Conservation (phyloP, 495 filamentous ascomycete genomes). For the Pseudevernia furfuracea region DNA sequence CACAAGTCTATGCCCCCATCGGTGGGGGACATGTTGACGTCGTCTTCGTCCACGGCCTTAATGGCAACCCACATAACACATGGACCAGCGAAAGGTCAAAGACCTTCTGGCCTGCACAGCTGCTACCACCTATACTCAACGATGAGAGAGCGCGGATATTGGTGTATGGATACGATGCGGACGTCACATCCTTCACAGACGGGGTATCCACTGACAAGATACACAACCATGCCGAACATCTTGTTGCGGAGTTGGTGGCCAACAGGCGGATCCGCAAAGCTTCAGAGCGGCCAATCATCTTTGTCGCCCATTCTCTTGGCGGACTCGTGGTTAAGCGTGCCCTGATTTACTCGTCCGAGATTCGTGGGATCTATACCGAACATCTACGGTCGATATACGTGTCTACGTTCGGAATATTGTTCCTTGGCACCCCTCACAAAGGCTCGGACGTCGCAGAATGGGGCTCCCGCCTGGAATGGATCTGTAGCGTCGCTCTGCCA, state of each 20-base stretch:
- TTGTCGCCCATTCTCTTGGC: constrained; percentile 76
- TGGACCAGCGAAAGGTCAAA: constrained; percentile 61
- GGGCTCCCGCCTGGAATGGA: constrained; percentile 65
- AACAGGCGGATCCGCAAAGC: constrained; percentile 51
- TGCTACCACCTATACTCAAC: constrained; percentile 59
- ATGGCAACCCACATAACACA: constrained; percentile 65
- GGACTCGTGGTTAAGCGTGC: constrained; percentile 74
- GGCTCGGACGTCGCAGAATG: constrained; percentile 71
- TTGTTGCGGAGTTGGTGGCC: constrained; percentile 54
- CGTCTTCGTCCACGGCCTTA: constrained; percentile 76
- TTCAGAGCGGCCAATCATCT: constrained; percentile 65
- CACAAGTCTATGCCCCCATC: constrained; percentile 54
- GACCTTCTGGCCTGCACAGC: constrained; percentile 69
- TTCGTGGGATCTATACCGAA: constrained; percentile 58
- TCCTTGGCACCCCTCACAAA: constrained; percentile 81
- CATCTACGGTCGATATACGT: constrained; percentile 72
- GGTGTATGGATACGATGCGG: constrained; percentile 80
- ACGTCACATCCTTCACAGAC: constrained; percentile 59
- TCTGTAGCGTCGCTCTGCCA: constrained; percentile 62
- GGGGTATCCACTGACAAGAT: constrained; percentile 63
- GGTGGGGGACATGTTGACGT: constrained; percentile 51
- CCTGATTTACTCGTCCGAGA: constrained; percentile 55
- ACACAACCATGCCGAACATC: constrained; percentile 75
- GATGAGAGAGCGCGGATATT: constrained; percentile 60
- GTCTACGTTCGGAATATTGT: constrained; percentile 77